Base-by-base conservation (phyloP, 371 early-diverging fungal genomes). In the Rhizomucor pusillus region DNA sequence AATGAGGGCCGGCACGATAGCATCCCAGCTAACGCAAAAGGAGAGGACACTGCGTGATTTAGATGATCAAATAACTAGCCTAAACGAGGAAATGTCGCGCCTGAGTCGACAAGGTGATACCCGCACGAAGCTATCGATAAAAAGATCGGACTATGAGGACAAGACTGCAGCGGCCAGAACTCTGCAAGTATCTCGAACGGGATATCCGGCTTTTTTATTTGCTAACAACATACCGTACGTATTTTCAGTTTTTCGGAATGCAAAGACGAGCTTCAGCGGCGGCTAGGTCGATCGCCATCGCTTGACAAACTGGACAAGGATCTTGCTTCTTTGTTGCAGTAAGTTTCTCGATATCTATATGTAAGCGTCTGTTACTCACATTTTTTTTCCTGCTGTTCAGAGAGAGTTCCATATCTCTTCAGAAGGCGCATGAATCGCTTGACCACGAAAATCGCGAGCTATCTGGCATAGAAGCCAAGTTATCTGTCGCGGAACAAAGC, bases 41-140 rank as follows among this genome's bases (percentile, higher is more conserved):
- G 68, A 73, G 23, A 44, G 36, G 6, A 51, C 47, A 14, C 25
- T 72, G 1, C 52, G 56, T 10, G 59, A 66, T 4, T 23, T 66
- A 4, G 78, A 77, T 20, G 71, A 74, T 10, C 59, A 59, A 25
- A 53, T 67, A 1, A 59, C 47, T 14, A 47, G 41, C 3, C 50
- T 79, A 2, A 67, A 63, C 20, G 78, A 81, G 0, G 85, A 85
- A 59, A 73, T 84, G 24, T 53, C 72, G 24, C 29, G 56, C 12
- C 55, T 83, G 50, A 86, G 71, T 59, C 66, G 65, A 49, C 79
- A 81, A 56, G 65, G 78, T 0, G 86, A 88, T 50, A 77, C 77
- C 0, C 68, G 83, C 0, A 88, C 89, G 0, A 71, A 75, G 33
- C 62, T 89, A 29, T 67, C 74, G 0, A 47, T 87, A 25, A 81